These are phyloP conservation scores for Sphagnum tenellum DNA, from an alignment of 225 moss, liverwort and hornwort genomes.

Conservation along the genomic window DNA sequence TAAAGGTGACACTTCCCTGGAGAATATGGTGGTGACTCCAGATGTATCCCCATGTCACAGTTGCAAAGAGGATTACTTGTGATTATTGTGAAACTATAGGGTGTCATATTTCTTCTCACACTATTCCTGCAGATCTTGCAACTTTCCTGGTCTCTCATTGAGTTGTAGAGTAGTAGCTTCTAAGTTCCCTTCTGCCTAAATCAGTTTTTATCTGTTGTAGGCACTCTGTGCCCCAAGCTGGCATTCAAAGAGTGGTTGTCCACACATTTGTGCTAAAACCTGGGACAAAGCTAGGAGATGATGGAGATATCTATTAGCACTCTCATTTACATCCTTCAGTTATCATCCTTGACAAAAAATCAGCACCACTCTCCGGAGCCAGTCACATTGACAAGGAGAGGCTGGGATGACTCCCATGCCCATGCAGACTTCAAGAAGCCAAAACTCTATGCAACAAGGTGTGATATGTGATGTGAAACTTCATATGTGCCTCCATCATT, in stretches of 20 bases:
- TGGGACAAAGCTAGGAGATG: no score
- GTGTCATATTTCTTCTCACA: not conserved
- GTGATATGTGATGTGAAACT: not conserved
- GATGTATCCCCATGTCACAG: slow-evolving; percentile 4
- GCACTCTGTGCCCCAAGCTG: no score
- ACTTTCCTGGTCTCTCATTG: no score
- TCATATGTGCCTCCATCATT: no score
- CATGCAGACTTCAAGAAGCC: slow-evolving; percentile 71
- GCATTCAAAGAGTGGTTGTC: no score
- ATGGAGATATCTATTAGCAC: no score
- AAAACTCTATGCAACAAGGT: slow-evolving; percentile 54
- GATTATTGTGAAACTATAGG: not conserved
- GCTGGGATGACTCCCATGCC: slow-evolving; percentile 42
- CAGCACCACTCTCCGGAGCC: slow-evolving; percentile 48
- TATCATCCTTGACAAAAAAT: slow-evolving; percentile 13
- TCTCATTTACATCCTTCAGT: not conserved
- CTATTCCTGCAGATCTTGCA: no score
- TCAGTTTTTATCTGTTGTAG: no score
- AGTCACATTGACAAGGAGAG: slow-evolving; percentile 45
- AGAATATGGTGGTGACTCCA: slow-evolving; percentile 32
- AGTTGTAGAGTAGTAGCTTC: no score
- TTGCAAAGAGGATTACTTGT: not conserved
- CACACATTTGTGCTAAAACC: no score
- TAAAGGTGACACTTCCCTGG: slow-evolving; percentile 27
- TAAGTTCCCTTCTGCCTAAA: no score